These are phyloP conservation scores for Rhizopogon salebrosus DNA, from an alignment of 768 basidiomycete species.

Conservation along the genomic window DNA sequence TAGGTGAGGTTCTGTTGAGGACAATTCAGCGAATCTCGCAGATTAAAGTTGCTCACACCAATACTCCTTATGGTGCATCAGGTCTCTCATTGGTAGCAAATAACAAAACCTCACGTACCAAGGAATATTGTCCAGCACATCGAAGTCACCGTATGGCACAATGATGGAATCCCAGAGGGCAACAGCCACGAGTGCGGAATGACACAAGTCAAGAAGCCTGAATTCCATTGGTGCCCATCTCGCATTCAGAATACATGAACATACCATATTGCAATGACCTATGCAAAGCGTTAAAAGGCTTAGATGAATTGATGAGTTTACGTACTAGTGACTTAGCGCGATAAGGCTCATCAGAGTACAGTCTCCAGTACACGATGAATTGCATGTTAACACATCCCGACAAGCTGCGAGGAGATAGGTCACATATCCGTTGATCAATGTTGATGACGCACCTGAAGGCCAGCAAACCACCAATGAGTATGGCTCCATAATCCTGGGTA, in stretches of 20 bases:
- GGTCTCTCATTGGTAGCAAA: background rate
- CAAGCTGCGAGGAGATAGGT: constrained; percentile 8
- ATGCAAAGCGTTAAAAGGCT: background rate
- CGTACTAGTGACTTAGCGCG: constrained; percentile 13
- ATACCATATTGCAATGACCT: constrained; percentile 18
- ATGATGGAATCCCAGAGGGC: constrained; percentile 21
- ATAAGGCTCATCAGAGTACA: constrained; percentile 12
- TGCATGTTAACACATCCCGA: constrained; percentile 23
- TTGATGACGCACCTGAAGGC: constrained; percentile 12
- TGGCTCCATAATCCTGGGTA: constrained; percentile 10
- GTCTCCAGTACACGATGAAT: constrained; percentile 17
- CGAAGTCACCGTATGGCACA: constrained; percentile 10
- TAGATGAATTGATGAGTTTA: background rate
- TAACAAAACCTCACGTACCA: constrained; percentile 9
- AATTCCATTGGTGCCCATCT: background rate
- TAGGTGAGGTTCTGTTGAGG: constrained; percentile 2
- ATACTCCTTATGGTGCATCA: constrained; percentile 15
- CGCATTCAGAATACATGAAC: background rate
- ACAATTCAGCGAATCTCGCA: background rate
- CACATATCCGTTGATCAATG: background rate
- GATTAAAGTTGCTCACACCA: constrained; percentile 9
- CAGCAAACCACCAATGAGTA: constrained; percentile 17
- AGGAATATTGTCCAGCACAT: constrained; percentile 9
- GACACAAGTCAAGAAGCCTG: constrained; percentile 19
- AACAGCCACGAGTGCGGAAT: constrained; percentile 15